Conservation (phyloP, 2,329 filamentous ascomycete genomes). For the Trichoderma cornu-damae region DNA sequence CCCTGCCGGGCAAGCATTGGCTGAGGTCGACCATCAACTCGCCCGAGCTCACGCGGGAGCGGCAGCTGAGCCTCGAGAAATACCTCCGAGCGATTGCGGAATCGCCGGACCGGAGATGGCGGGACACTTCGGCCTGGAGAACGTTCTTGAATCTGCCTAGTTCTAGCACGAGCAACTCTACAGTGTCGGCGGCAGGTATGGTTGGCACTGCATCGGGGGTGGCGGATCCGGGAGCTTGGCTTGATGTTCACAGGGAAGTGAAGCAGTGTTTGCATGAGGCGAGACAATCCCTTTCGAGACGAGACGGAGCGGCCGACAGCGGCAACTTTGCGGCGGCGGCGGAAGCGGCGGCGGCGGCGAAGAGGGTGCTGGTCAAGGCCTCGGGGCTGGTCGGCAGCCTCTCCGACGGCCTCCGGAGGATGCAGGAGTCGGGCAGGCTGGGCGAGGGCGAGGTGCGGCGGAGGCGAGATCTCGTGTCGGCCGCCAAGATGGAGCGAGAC, state of each 20-base stretch:
- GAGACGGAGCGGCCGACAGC: slow-evolving; percentile 50
- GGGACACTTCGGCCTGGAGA: slow-evolving; percentile 67
- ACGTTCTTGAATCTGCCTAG: slow-evolving; percentile 66
- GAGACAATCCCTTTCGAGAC: slow-evolving; percentile 61
- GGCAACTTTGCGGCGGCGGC: slow-evolving; percentile 41
- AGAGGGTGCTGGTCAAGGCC: slow-evolving; percentile 65
- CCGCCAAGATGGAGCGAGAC: slow-evolving; percentile 68
- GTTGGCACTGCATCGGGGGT: slow-evolving; percentile 39
- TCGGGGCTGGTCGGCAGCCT: slow-evolving; percentile 59
- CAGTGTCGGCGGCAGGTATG: slow-evolving; percentile 43
- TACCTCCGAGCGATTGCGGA: slow-evolving; percentile 70
- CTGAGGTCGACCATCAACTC: slow-evolving; percentile 67
- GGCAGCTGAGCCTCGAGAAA: slow-evolving; percentile 61
- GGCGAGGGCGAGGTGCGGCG: slow-evolving; percentile 72
- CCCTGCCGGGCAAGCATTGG: slow-evolving; percentile 71
- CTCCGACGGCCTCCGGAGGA: slow-evolving; percentile 57
- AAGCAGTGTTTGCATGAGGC: slow-evolving; percentile 60
- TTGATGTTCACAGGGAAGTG: slow-evolving; percentile 70
- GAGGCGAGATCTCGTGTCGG: slow-evolving; percentile 63
- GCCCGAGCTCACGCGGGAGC: slow-evolving; percentile 63
- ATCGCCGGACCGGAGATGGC: slow-evolving; percentile 69
- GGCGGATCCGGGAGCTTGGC: slow-evolving; percentile 63
- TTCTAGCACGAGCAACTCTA: slow-evolving; percentile 44
- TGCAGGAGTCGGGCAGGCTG: slow-evolving; percentile 51
- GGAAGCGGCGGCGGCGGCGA: slow-evolving; percentile 68